These are phyloP conservation scores for Colletotrichum karsti DNA, from an alignment of 2,329 filamentous ascomycete species.

Conservation along the genomic window DNA sequence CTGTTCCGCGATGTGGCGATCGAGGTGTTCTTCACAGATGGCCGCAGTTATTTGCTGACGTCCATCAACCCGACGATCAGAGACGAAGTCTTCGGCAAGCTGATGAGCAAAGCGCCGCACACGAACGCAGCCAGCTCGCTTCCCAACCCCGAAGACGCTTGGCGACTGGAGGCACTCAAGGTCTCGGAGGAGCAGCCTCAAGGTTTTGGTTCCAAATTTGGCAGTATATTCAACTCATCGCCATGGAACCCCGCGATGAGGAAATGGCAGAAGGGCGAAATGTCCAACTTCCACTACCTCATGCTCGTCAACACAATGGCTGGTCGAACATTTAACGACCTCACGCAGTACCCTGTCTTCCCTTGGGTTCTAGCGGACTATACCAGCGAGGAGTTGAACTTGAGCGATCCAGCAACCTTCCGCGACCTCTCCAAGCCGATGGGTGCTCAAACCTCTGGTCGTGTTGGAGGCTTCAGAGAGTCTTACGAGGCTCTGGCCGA, in stretches of 20 bases:
- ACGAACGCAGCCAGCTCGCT: conserved; percentile 75
- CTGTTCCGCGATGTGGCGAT: conserved; percentile 94
- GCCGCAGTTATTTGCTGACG: conserved; percentile 92
- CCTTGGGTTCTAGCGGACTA: conserved; percentile 98
- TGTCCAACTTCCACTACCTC: conserved; percentile 98
- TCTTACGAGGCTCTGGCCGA: conserved; percentile 89
- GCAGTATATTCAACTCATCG: conserved; percentile 87
- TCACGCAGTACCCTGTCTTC: conserved; percentile 98
- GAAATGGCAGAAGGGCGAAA: conserved; percentile 91
- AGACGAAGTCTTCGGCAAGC: conserved; percentile 82
- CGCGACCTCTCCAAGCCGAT: conserved; percentile 95
- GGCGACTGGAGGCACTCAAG: conserved; percentile 88
- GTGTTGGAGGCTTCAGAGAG: conserved; percentile 83
- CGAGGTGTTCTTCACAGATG: conserved; percentile 98
- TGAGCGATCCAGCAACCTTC: conserved; percentile 85
- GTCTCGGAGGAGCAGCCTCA: conserved; percentile 67
- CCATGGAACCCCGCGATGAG: conserved; percentile 86
- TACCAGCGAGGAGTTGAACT: conserved; percentile 89
- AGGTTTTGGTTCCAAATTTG: conserved; percentile 85
- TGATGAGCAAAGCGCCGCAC: conserved; percentile 82
- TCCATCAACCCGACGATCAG: conserved; percentile 77
- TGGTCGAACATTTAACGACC: conserved; percentile 94
- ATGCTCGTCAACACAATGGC: conserved; percentile 99
- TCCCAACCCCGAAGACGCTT: conserved; percentile 85
- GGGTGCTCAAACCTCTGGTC: conserved; percentile 83